phyloP scores from a whole-genome alignment of 495 filamentous ascomycete species.

The Penicillium subrubescens region DNA sequence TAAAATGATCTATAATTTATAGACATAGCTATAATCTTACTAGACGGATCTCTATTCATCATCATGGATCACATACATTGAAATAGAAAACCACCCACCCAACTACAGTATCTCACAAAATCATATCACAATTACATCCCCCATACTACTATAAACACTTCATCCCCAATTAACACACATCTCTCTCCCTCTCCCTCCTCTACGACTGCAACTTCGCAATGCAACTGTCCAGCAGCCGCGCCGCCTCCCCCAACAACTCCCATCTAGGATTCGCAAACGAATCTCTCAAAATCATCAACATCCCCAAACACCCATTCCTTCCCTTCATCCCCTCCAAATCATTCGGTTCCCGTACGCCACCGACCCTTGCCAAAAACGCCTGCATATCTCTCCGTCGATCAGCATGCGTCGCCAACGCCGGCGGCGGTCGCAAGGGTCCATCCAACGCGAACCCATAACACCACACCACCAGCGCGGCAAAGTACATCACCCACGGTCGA shows the following conservation, averaged over 20 bases:
- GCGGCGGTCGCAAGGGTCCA: conserved; percentile 63
- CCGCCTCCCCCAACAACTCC: conserved; percentile 89
- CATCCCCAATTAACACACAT: neutral
- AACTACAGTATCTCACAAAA: neutral
- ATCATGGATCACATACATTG: neutral
- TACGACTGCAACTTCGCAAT: conserved; percentile 58
- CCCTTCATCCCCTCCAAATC: conserved; percentile 75
- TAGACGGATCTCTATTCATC: neutral
- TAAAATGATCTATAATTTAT: no score
- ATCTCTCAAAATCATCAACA: conserved; percentile 80
- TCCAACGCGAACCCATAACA: conserved; percentile 92
- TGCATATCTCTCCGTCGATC: conserved; percentile 80
- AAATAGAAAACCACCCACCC: neutral
- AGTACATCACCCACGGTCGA: conserved; percentile 96
- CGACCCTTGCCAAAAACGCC: conserved; percentile 71
- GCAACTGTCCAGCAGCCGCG: conserved; percentile 77
- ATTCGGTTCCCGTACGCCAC: conserved; percentile 75
- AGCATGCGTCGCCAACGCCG: conserved; percentile 55
- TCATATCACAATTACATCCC: neutral
- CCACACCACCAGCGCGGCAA: conserved; percentile 90
- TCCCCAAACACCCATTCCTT: conserved; percentile 78
- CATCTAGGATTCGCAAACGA: conserved; percentile 82
- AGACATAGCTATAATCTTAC: neutral
- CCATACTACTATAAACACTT: neutral
- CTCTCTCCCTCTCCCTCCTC: neutral